Conservation (phyloP, 331 rosid genomes). For the Quercus phellos region DNA sequence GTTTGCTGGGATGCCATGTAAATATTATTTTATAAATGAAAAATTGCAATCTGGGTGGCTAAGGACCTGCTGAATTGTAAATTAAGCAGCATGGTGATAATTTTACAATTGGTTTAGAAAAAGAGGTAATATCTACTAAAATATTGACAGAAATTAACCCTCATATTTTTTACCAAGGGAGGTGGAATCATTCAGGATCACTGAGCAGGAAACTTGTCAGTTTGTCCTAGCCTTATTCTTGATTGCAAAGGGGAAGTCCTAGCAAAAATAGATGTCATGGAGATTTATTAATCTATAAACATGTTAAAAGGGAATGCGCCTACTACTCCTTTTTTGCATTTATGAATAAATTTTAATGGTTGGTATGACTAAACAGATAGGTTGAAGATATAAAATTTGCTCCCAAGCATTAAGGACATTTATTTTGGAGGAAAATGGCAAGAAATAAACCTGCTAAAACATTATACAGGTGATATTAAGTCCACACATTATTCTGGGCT, state of each 20-base stretch:
- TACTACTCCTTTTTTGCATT: background rate
- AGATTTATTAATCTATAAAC: background rate
- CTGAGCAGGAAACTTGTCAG: background rate
- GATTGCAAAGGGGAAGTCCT: background rate
- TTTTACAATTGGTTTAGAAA: background rate
- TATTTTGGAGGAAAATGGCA: background rate
- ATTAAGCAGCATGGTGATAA: background rate
- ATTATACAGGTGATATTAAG: background rate
- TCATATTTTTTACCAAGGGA: background rate
- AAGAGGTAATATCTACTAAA: background rate
- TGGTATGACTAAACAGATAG: background rate
- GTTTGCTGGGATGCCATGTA: background rate
- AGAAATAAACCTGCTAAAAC: constrained; percentile 5
- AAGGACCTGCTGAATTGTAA: background rate
- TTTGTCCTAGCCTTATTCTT: background rate
- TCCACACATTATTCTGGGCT: constrained; percentile 4
- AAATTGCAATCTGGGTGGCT: constrained; percentile 1
- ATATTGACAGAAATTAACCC: background rate
- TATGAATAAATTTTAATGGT: background rate
- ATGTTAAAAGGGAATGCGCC: background rate
- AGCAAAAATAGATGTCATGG: background rate
- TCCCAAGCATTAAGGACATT: background rate
- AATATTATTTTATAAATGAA: background rate
- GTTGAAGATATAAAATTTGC: background rate
- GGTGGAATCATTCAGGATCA: constrained; percentile 5